These are phyloP conservation scores for Lasiodiplodia sp. DNA, from an alignment of 2,329 filamentous ascomycete genomes.

Conservation along the genomic window DNA sequence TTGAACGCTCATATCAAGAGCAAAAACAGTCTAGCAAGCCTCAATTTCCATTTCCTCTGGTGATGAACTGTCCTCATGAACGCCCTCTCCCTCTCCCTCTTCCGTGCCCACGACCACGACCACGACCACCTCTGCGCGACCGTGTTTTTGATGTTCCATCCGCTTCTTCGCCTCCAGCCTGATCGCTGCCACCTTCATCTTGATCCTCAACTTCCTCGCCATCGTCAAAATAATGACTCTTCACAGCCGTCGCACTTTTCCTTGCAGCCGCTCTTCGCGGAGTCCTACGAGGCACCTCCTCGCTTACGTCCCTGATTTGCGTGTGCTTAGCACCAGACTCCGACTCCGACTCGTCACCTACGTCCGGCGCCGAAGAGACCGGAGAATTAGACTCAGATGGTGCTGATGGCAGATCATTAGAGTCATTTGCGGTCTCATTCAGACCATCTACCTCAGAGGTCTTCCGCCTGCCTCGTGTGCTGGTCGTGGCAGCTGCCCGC, in stretches of 20 bases:
- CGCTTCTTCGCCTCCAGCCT: slow-evolving; percentile 2
- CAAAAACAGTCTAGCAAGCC: not conserved
- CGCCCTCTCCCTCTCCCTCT: slow-evolving; percentile 29
- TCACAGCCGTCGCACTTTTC: slow-evolving; percentile 31
- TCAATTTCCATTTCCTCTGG: not conserved
- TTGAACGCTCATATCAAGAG: not conserved
- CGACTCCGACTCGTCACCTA: not conserved
- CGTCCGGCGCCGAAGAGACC: not conserved
- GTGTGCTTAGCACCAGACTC: not conserved
- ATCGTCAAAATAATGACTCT: slow-evolving; percentile 32
- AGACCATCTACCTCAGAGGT: not conserved
- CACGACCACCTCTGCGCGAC: not conserved
- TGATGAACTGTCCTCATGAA: not conserved
- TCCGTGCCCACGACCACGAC: slow-evolving; percentile 16
- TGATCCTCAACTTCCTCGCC: not conserved
- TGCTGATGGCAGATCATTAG: slow-evolving; percentile 7
- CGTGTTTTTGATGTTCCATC: slow-evolving; percentile 8
- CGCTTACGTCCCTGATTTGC: too few relatives aligned
- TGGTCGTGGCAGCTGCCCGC: slow-evolving; percentile 3
- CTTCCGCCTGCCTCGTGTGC: not conserved
- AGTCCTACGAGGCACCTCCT: slow-evolving; percentile 1
- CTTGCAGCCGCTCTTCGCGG: slow-evolving; percentile 29
- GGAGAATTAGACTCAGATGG: not conserved
- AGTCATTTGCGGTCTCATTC: not conserved
- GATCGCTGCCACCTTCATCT: not conserved